These are phyloP conservation scores for Chlorella sorokiniana DNA, from an alignment of 139 green algal genomes.

Conservation along the genomic window DNA sequence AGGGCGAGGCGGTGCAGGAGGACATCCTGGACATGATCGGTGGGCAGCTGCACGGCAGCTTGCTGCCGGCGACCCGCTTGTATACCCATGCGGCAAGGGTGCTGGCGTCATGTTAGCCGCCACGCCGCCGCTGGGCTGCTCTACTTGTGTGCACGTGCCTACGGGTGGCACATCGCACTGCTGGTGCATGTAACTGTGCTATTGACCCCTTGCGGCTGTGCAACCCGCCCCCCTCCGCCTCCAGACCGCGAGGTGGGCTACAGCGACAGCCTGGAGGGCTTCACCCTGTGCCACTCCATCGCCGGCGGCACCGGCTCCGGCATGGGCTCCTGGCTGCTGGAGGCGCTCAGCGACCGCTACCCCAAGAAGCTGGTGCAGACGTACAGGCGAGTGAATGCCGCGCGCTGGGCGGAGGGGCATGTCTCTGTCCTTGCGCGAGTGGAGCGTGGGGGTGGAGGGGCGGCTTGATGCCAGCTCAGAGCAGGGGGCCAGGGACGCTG, in stretches of 20 bases:
- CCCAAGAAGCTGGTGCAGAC: slow-evolving; percentile 97
- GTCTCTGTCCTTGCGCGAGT: too few species aligned
- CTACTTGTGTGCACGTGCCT: too few species aligned
- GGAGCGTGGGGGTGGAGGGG: too few species aligned
- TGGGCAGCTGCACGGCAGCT: slow-evolving; percentile 33
- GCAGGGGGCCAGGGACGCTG: neutral
- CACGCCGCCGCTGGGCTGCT: too few species aligned
- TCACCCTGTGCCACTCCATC: slow-evolving; percentile 97
- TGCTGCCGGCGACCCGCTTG: neutral
- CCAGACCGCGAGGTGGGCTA: slow-evolving; percentile 97
- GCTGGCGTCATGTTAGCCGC: too few species aligned
- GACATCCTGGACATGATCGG: slow-evolving; percentile 99
- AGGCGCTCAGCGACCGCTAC: slow-evolving; percentile 94
- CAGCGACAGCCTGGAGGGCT: slow-evolving; percentile 96
- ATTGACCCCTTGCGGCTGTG: neutral
- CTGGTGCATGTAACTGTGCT: neutral
- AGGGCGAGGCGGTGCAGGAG: slow-evolving; percentile 91
- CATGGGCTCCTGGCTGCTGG: slow-evolving; percentile 98
- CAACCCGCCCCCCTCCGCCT: neutral
- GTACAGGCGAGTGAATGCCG: slow-evolving; percentile 70
- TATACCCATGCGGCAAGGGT: too few species aligned
- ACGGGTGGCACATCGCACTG: too few species aligned
- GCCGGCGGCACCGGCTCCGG: slow-evolving; percentile 95
- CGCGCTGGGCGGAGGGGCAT: too few species aligned
- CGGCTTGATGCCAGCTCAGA: too few species aligned